Conservation (phyloP, 2,329 filamentous ascomycete genomes). For the Curvularia eragrostidis region DNA sequence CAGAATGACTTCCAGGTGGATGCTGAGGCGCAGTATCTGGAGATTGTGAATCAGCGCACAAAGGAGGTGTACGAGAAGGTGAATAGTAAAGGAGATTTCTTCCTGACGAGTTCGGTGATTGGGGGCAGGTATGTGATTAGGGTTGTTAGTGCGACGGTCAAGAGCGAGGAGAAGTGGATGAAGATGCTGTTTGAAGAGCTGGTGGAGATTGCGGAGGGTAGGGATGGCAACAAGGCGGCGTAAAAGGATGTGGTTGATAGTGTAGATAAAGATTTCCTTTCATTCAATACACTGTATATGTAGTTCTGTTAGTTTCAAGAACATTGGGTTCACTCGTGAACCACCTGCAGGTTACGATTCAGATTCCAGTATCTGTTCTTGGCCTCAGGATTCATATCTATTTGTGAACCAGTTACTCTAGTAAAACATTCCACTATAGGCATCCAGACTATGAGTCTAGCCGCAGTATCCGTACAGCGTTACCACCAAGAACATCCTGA, state of each 20-base stretch:
- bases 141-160: conserved; percentile 75
- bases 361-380: not conserved
- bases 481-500: conserved; percentile 65
- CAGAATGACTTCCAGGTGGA: conserved; percentile 45
- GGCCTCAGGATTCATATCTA: not conserved
- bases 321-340: not conserved
- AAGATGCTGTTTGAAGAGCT: conserved; percentile 76
- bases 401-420: not conserved
- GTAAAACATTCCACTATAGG: not conserved
- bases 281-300: not conserved
- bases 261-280: not conserved
- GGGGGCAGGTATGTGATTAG: conserved; percentile 79
- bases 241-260: not conserved
- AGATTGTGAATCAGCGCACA: conserved; percentile 71
- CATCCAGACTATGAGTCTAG: conserved; percentile 21
- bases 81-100: conserved; percentile 78
- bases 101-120: conserved; percentile 79
- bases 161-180: conserved; percentile 75
- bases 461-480: conserved; percentile 62
- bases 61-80: conserved; percentile 77
- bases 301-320: not conserved
- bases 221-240: conserved; percentile 31
- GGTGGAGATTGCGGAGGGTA: conserved; percentile 62
- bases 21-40: conserved; percentile 52
- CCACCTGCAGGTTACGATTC: not conserved